phyloP scores from a whole-genome alignment of 2,329 filamentous ascomycete genomes.

The Fusarium torulosum region DNA sequence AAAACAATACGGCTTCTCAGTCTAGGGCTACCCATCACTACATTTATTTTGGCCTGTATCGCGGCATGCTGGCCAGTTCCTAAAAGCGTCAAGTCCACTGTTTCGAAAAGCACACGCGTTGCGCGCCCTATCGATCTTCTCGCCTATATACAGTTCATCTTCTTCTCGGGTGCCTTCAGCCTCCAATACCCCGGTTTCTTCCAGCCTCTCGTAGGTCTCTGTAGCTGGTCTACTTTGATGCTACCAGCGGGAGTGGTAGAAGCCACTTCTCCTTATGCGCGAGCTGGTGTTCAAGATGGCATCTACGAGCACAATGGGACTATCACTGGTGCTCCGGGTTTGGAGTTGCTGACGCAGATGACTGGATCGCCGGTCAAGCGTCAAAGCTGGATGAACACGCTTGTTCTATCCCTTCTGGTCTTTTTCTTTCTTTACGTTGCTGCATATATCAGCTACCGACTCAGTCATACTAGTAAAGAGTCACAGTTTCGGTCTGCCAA shows the following conservation, averaged over 20 bases:
- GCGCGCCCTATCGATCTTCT: conserved; percentile 65
- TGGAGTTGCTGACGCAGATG: conserved; percentile 75
- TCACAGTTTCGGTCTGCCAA: accelerated
- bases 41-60: conserved; percentile 8
- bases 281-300: conserved; percentile 58
- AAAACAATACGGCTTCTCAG: conserved; percentile 11
- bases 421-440: conserved; percentile 71
- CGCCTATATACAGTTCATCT: conserved; percentile 81
- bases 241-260: conserved; percentile 57
- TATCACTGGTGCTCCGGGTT: conserved; percentile 64
- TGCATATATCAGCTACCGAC: conserved; percentile 55
- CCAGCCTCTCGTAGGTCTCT: conserved; percentile 76
- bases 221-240: conserved; percentile 76
- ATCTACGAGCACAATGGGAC: conserved; percentile 76
- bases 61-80: conserved; percentile 14
- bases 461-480: accelerated
- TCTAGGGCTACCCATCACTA: conserved; percentile 21
- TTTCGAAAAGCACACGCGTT: background rate
- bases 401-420: conserved; percentile 71
- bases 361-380: conserved; percentile 72
- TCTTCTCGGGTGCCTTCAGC: conserved; percentile 76
- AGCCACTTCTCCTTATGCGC: conserved; percentile 41
- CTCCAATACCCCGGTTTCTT: conserved; percentile 80
- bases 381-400: conserved; percentile 77
- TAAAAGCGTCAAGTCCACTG: background rate